These are phyloP conservation scores for Aspergillus quadrilineatus DNA, from an alignment of 2,329 filamentous ascomycete genomes.

Conservation along the genomic window DNA sequence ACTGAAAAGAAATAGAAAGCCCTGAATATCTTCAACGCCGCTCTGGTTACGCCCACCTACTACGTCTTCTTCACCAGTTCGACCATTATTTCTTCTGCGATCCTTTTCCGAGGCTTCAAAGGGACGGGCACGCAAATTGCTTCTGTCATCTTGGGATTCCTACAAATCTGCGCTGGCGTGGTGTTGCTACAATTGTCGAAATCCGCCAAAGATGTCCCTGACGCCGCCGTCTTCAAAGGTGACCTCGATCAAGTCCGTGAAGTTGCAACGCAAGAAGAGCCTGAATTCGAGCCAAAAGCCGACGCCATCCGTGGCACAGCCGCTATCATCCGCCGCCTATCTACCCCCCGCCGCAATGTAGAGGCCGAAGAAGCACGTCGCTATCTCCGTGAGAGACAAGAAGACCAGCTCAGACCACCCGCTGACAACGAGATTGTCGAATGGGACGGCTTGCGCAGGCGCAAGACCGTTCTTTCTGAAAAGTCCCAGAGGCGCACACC, in stretches of 20 bases:
- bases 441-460: constrained; percentile 85
- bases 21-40: constrained; percentile 93
- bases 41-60: constrained; percentile 95
- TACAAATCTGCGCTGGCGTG: constrained; percentile 90
- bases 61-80: constrained; percentile 98
- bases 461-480: constrained; percentile 58
- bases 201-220: constrained; percentile 94
- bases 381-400: constrained; percentile 73
- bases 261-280: constrained; percentile 90
- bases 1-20: constrained; percentile 71
- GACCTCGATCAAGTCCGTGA: constrained; percentile 94
- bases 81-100: constrained; percentile 89
- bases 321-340: constrained; percentile 82
- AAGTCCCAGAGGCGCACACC: constrained; percentile 39
- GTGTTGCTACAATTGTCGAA: constrained; percentile 94
- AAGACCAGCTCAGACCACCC: constrained; percentile 70
- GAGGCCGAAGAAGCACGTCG: constrained; percentile 77
- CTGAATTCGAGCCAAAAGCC: constrained; percentile 94
- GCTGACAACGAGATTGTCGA: constrained; percentile 78
- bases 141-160: constrained; percentile 88
- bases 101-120: constrained; percentile 92
- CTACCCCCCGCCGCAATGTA: constrained; percentile 70
- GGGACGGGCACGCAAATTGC: constrained; percentile 76
- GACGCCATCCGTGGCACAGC: constrained; percentile 91
- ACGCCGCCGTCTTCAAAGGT: constrained; percentile 85